Evolutionary conservation across 2,329 filamentous ascomycete genomes (phyloP).

Genomic region (Phoma sp.): DNA sequence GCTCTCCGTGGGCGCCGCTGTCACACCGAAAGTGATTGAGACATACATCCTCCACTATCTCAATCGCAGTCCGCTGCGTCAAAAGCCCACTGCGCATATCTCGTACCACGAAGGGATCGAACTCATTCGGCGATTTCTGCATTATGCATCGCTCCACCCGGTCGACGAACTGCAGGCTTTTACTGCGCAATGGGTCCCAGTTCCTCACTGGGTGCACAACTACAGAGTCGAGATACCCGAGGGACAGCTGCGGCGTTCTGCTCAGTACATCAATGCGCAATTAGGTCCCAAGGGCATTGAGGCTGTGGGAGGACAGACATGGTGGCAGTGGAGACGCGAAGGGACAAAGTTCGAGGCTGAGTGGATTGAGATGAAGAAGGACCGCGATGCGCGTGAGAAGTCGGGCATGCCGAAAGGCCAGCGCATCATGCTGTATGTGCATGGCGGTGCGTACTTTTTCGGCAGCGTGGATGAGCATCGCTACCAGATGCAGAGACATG

Average conservation of each 20-base stretch:
- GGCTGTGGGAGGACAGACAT: conserved; percentile 81
- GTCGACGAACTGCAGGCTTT: conserved; percentile 94
- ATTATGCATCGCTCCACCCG: conserved; percentile 84
- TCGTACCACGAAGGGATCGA: conserved; percentile 93
- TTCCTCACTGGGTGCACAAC: conserved; percentile 84
- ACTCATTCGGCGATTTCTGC: conserved; percentile 83
- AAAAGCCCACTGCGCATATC: conserved; percentile 87
- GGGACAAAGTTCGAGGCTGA: conserved; percentile 73
- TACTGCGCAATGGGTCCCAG: conserved; percentile 88
- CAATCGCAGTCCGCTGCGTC: conserved; percentile 73
- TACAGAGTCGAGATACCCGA: conserved; percentile 71
- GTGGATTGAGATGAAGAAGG: conserved; percentile 94
- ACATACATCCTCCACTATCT: conserved; percentile 91
- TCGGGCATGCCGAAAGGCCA: conserved; percentile 62
- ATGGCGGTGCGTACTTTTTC: conserved; percentile 95
- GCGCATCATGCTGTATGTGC: conserved; percentile 90
- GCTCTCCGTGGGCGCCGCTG: conserved; percentile 78
- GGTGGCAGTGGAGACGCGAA: conserved; percentile 74
- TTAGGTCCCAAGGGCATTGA: conserved; percentile 78
- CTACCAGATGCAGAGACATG: conserved; percentile 97
- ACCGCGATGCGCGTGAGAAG: conserved; percentile 75
- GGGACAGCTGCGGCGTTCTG: conserved; percentile 67
- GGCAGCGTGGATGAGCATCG: conserved; percentile 94
- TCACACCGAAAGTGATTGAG: conserved; percentile 85
- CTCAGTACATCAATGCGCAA: conserved; percentile 71